Evolutionary conservation across 176 grass and related monocot species (phyloP).

Genomic region (Aechmea fasciata): DNA sequence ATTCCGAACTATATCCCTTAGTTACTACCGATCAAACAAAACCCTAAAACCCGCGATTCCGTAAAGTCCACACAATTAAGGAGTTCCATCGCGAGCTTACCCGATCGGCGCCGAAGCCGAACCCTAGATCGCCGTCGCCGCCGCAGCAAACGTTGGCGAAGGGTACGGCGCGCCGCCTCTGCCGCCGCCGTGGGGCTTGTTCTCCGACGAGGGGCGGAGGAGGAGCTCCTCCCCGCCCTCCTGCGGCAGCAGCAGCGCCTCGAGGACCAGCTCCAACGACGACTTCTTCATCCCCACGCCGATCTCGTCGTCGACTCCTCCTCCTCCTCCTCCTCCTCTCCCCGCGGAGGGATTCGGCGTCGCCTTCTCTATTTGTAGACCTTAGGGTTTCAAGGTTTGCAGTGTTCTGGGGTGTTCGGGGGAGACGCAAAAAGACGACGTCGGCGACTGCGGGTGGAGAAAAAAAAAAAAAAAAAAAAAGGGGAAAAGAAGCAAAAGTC

Average conservation of each 20-base stretch:
- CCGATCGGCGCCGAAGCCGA: constrained; percentile 20
- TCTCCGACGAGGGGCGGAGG: neutral
- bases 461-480: neutral
- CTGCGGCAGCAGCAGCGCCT: constrained; percentile 34
- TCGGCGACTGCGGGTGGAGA: neutral
- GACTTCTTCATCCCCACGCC: constrained; percentile 62
- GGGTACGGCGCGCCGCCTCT: neutral
- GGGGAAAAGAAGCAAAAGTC: constrained; percentile 19
- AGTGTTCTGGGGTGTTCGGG: too few species aligned
- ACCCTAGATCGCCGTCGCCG: neutral
- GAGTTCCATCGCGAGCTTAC: neutral
- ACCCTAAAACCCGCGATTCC: too few species aligned
- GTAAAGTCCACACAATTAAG: too few species aligned
- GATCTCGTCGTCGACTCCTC: neutral
- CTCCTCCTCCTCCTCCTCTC: constrained; percentile 2
- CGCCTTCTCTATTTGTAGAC: too few species aligned
- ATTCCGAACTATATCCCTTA: too few species aligned
- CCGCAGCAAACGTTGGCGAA: constrained; percentile 1
- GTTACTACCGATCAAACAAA: too few species aligned
- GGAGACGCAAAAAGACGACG: neutral
- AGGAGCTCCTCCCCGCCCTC: neutral
- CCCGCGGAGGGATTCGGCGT: too few species aligned
- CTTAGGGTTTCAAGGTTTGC: too few species aligned
- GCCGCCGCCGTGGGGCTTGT: constrained; percentile 15
- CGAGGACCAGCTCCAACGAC: constrained; percentile 50